Conservation (phyloP, 2,329 filamentous ascomycete species). For the Talaromyces sp. region DNA sequence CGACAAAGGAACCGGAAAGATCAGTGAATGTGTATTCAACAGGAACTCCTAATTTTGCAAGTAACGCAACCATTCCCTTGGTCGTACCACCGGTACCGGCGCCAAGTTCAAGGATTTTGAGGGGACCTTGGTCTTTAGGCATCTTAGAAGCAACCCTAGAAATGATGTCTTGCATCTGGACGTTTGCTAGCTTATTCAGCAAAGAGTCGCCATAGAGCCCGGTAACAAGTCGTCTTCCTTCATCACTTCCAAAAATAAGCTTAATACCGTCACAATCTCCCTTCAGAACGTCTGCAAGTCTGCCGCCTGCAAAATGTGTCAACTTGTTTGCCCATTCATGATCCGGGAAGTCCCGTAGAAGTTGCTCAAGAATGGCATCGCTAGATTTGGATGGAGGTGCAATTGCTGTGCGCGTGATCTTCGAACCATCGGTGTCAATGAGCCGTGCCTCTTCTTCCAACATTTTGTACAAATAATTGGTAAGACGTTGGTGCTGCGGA, state of each 20-base stretch:
- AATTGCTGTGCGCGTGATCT: conserved; percentile 26
- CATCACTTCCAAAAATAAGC: conserved; percentile 36
- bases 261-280: conserved; percentile 34
- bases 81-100: conserved; percentile 45
- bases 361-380: conserved; percentile 21
- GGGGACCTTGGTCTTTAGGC: conserved; percentile 11
- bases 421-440: conserved; percentile 22
- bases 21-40: conserved; percentile 41
- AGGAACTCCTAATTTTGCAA: conserved; percentile 24
- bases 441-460: conserved; percentile 27
- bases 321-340: conserved; percentile 32
- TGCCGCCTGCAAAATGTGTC: conserved; percentile 27
- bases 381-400: conserved; percentile 18
- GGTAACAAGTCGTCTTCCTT: conserved; percentile 26
- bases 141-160: conserved; percentile 2
- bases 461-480: conserved; percentile 28
- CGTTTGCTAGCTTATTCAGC: conserved; percentile 19
- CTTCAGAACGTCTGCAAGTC: conserved; percentile 36
- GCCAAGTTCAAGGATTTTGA: conserved; percentile 43
- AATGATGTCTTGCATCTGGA: conserved; percentile 22
- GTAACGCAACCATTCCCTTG: conserved; percentile 26
- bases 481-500: conserved; percentile 23
- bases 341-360: conserved; percentile 27
- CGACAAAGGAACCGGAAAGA: conserved; percentile 32
- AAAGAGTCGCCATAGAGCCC: conserved; percentile 34